Conservation (phyloP, 495 filamentous ascomycete species). For the Trichoderma parareesei region DNA sequence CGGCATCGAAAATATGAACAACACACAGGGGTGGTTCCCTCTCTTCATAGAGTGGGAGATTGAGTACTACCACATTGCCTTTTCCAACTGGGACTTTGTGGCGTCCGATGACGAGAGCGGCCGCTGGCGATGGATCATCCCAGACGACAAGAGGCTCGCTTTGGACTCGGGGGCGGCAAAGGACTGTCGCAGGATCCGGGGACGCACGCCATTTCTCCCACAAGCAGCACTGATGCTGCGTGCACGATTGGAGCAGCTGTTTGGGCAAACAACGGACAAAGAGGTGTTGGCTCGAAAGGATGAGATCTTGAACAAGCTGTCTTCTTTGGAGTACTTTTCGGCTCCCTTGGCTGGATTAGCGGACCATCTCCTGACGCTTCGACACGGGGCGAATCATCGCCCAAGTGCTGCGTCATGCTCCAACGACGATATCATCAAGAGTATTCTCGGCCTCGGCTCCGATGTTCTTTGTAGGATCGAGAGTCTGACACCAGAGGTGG, state of each 20-base stretch:
- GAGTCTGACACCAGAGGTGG: conserved; percentile 9
- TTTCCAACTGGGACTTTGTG: conserved; percentile 24
- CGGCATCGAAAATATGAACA: background rate
- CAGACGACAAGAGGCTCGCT: background rate
- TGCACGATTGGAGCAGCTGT: background rate
- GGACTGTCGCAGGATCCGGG: background rate
- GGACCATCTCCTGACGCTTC: conserved; percentile 33
- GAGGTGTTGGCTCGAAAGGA: conserved; percentile 13
- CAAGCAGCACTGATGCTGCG: background rate
- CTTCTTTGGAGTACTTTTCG: conserved; percentile 28
- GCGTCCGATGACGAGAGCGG: conserved; percentile 1
- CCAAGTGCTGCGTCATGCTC: conserved; percentile 19
- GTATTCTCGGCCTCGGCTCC: background rate
- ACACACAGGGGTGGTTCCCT: conserved; percentile 37
- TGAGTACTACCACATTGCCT: conserved; percentile 40
- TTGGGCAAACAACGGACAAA: background rate
- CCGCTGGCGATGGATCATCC: too few species aligned
- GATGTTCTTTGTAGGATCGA: background rate
- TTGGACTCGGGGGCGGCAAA: background rate
- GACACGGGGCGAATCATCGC: conserved; percentile 37
- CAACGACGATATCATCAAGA: conserved; percentile 9
- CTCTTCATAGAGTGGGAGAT: conserved; percentile 45
- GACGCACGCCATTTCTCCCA: background rate
- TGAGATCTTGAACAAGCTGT: background rate
- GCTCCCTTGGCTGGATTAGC: conserved; percentile 35